phyloP scores from a whole-genome alignment of 179 eudicot genomes.

The Amaranthus tricolor region DNA sequence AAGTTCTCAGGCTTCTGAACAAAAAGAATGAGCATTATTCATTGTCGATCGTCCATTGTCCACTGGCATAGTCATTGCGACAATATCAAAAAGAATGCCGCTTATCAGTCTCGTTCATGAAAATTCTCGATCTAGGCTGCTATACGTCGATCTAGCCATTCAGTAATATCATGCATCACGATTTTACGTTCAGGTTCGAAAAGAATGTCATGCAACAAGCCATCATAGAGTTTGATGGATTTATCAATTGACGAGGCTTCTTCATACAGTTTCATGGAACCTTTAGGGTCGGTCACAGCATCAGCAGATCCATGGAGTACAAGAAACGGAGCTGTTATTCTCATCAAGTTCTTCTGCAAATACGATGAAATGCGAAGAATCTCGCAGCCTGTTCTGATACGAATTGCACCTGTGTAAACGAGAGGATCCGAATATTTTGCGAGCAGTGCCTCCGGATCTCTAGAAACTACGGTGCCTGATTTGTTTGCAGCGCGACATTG shows the following conservation, averaged over 20 bases:
- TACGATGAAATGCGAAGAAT: conserved; percentile 57
- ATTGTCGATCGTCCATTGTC: background rate
- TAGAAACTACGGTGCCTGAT: conserved; percentile 50
- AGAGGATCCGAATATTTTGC: conserved; percentile 86
- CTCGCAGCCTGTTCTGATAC: conserved; percentile 75
- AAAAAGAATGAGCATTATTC: background rate
- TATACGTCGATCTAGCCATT: conserved; percentile 52
- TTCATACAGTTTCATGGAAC: conserved; percentile 53
- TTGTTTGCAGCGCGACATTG: conserved; percentile 80
- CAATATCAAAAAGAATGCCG: background rate
- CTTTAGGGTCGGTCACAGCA: conserved; percentile 66
- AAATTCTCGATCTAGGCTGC: background rate
- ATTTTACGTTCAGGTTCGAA: conserved; percentile 70
- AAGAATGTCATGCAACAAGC: conserved; percentile 68
- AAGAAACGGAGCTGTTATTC: conserved; percentile 52
- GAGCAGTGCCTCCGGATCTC: conserved; percentile 63
- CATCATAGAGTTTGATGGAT: conserved; percentile 51
- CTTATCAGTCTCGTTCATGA: background rate
- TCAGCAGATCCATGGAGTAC: conserved; percentile 85
- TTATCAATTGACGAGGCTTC: conserved; percentile 71
- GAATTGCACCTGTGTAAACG: conserved; percentile 75
- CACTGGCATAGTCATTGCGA: background rate
- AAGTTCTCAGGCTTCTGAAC: no score
- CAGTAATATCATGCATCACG: conserved; percentile 41
- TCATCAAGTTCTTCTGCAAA: conserved; percentile 54